These are phyloP conservation scores for Lenwebbia sp. DNA, from an alignment of 345 rosid species.

Conservation along the genomic window DNA sequence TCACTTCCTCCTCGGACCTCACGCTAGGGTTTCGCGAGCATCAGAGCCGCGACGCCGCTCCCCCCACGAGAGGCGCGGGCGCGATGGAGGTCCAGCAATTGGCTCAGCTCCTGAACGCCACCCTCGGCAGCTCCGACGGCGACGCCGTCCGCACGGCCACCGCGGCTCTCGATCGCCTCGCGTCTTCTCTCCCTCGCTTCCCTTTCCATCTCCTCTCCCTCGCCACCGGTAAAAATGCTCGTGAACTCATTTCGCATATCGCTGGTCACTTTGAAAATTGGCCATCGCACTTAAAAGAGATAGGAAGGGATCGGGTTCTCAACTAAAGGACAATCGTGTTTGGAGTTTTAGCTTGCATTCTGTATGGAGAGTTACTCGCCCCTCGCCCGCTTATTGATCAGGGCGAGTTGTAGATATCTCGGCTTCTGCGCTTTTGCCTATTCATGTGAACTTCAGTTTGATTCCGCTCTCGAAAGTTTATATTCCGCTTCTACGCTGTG, in stretches of 20 bases:
- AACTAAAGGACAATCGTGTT: too few relatives aligned
- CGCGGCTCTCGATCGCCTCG: constrained; percentile 57
- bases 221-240: constrained; percentile 28
- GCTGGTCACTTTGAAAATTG: neutral
- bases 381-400: neutral
- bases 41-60: neutral
- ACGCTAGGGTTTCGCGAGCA: neutral
- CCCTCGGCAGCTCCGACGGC: constrained; percentile 47
- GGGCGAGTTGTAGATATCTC: neutral
- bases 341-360: neutral
- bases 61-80: neutral
- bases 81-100: constrained; percentile 34
- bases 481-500: neutral
- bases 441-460: neutral
- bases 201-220: constrained; percentile 68
- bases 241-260: neutral
- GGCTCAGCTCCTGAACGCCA: constrained; percentile 47
- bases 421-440: neutral
- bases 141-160: constrained; percentile 33
- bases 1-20: neutral
- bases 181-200: constrained; percentile 40
- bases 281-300: neutral
- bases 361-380: neutral
- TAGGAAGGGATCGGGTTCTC: too few relatives aligned
- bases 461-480: neutral